Conservation (phyloP, 805 yeast genomes). For the Cyberlindnera saturnus region DNA sequence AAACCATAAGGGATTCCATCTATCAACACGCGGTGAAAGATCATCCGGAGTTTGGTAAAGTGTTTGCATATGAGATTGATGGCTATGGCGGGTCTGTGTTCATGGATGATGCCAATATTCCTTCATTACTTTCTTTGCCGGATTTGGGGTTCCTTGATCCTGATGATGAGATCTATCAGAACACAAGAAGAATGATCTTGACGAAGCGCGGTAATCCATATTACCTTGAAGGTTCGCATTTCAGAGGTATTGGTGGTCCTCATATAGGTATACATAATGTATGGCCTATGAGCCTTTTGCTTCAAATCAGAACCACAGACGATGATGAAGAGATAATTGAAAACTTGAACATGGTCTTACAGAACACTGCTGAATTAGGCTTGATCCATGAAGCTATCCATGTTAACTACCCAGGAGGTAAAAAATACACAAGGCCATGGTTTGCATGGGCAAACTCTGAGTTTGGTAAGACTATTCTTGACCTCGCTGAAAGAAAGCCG, state of each 20-base stretch:
- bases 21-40: constrained; percentile 56
- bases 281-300: constrained; percentile 87
- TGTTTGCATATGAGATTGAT: constrained; percentile 84
- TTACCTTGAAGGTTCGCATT: constrained; percentile 52
- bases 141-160: constrained; percentile 58
- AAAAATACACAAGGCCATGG: constrained; percentile 75
- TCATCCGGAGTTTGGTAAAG: constrained; percentile 67
- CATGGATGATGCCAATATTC: constrained; percentile 92
- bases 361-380: constrained; percentile 68
- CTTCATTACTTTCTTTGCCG: constrained; percentile 75
- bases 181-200: constrained; percentile 73
- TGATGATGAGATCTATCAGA: constrained; percentile 58
- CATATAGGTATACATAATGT: constrained; percentile 77
- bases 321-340: constrained; percentile 61
- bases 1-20: constrained; percentile 47
- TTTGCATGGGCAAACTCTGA: constrained; percentile 94
- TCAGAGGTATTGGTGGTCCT: constrained; percentile 87
- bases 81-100: constrained; percentile 69
- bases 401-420: constrained; percentile 46
- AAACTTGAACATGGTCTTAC: constrained; percentile 44
- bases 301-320: constrained; percentile 67
- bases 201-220: constrained; percentile 73
- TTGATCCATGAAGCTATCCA: constrained; percentile 78
- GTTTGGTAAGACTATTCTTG: constrained; percentile 80
- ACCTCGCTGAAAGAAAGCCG: constrained; percentile 69